Conservation (phyloP, 169 alveolate species). For the Plasmodium sp. region DNA sequence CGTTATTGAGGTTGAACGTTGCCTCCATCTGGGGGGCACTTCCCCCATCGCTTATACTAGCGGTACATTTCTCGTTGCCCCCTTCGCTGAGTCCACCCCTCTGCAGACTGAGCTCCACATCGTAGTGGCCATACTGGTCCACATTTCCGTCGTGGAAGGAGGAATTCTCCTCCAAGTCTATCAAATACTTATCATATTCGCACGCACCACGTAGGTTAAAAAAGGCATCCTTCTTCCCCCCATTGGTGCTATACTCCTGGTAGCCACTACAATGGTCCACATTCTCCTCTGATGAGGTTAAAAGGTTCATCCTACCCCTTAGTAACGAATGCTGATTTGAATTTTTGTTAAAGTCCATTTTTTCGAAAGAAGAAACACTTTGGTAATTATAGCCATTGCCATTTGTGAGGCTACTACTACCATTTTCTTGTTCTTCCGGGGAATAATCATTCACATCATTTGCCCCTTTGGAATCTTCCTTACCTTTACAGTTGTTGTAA, state of each 20-base stretch:
- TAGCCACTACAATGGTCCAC: conserved; percentile 7
- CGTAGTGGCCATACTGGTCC: conserved; percentile 61
- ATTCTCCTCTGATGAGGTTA: conserved; percentile 60
- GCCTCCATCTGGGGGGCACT: background rate
- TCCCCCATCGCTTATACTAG: conserved; percentile 10
- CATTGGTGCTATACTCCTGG: background rate
- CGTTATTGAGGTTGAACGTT: conserved; percentile 22
- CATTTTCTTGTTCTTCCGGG: background rate
- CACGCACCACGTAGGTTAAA: conserved; percentile 19
- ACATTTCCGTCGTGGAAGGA: conserved; percentile 27
- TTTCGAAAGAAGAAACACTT: conserved; percentile 6
- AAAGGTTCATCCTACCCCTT: conserved; percentile 40
- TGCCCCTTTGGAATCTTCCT: background rate
- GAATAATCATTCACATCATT: conserved; percentile 23
- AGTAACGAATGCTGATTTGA: conserved; percentile 11
- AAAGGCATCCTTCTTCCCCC: conserved; percentile 21
- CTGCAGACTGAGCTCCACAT: conserved; percentile 11
- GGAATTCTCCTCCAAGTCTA: conserved; percentile 34
- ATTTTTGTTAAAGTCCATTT: conserved; percentile 23
- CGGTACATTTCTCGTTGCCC: conserved; percentile 8
- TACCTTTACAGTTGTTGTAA: background rate
- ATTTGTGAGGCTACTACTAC: background rate
- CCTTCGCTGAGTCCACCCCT: conserved; percentile 58
- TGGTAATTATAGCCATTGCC: conserved; percentile 8
- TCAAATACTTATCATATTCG: conserved; percentile 57